Conservation (phyloP, 2,329 filamentous ascomycete genomes). For the Paramyrothecium roridum region DNA sequence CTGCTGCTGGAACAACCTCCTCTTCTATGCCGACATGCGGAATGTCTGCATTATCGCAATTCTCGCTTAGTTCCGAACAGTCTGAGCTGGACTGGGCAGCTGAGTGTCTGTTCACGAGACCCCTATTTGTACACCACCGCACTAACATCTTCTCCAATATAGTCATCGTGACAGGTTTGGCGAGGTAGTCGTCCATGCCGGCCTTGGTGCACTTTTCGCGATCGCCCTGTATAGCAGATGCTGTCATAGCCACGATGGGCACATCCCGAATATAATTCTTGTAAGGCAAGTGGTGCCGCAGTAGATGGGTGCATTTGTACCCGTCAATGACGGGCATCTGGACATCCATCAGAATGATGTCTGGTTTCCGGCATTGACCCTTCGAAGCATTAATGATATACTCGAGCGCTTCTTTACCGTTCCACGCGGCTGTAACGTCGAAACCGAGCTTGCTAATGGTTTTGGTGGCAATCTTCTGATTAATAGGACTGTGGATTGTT, state of each 20-base stretch:
- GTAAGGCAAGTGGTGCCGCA: constrained; percentile 67
- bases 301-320: constrained; percentile 71
- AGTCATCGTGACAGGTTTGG: constrained; percentile 69
- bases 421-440: constrained; percentile 68
- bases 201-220: constrained; percentile 69
- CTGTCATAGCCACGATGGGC: constrained; percentile 80
- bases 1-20: constrained; percentile 9
- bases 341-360: constrained; percentile 77
- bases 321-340: constrained; percentile 77
- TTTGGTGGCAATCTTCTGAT: constrained; percentile 73
- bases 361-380: constrained; percentile 54
- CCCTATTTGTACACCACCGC: constrained; percentile 54
- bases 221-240: constrained; percentile 74
- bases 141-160: constrained; percentile 69
- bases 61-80: constrained; percentile 42
- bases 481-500: constrained; percentile 50
- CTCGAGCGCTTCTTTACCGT: constrained; percentile 74
- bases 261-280: constrained; percentile 56
- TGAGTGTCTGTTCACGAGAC: constrained; percentile 8
- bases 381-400: constrained; percentile 58
- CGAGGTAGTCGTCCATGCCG: constrained; percentile 74
- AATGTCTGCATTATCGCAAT: constrained; percentile 39
- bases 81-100: constrained; percentile 30
- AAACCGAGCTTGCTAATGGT: constrained; percentile 74
- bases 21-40: constrained; percentile 31